These are phyloP conservation scores for Amanita rimosa DNA, from an alignment of 768 basidiomycete genomes.

Conservation along the genomic window DNA sequence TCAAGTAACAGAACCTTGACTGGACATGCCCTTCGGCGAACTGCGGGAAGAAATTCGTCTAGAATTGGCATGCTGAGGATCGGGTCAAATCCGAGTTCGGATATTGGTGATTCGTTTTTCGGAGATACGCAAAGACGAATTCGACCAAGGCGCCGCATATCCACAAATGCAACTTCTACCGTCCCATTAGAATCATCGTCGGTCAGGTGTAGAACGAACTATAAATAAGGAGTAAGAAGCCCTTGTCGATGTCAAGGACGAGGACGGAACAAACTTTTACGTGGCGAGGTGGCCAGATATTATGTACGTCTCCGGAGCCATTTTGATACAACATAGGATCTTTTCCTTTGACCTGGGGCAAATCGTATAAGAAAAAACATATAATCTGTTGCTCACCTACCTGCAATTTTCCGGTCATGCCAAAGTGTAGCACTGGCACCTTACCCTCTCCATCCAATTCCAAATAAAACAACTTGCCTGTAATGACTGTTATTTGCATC, in stretches of 20 bases:
- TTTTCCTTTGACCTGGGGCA: conserved; percentile 34
- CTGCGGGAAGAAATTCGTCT: conserved; percentile 32
- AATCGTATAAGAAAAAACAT: conserved; percentile 10
- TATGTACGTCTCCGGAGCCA: conserved; percentile 25
- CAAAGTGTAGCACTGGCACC: conserved; percentile 67
- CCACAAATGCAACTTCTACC: conserved; percentile 56
- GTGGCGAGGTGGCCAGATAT: conserved; percentile 55
- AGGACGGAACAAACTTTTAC: conserved; percentile 35
- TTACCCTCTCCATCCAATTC: conserved; percentile 48
- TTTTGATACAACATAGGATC: conserved; percentile 38
- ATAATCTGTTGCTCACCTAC: conserved; percentile 12
- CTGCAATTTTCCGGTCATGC: conserved; percentile 81
- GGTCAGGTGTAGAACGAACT: conserved; percentile 59
- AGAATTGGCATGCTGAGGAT: conserved; percentile 55
- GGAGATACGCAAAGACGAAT: conserved; percentile 54
- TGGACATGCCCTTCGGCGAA: conserved; percentile 48
- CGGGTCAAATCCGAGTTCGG: conserved; percentile 67
- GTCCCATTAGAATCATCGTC: conserved; percentile 22
- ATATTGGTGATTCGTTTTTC: conserved; percentile 55
- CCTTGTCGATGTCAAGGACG: background rate
- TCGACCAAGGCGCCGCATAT: conserved; percentile 60
- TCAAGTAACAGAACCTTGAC: conserved; percentile 70
- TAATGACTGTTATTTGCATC: background rate
- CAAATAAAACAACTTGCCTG: conserved; percentile 61
- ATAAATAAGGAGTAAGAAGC: background rate